Conservation (phyloP, 192 early-diverging fungal genomes). For the Geosiphon pyriformis region DNA sequence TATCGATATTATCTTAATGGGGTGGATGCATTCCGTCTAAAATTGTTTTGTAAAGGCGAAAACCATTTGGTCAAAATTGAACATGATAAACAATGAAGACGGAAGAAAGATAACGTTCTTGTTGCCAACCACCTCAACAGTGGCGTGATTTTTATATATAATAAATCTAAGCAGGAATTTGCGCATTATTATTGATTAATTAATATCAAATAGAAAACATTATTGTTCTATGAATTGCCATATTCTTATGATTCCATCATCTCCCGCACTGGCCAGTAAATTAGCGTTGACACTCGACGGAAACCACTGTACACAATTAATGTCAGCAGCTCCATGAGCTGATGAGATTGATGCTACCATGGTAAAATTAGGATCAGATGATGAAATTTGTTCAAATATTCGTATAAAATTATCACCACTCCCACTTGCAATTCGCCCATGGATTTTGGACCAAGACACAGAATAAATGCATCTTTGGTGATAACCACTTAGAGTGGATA, state of each 20-base stretch:
- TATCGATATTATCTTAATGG: slow-evolving; percentile 92
- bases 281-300: slow-evolving; percentile 54
- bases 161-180: no score
- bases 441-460: slow-evolving; percentile 80
- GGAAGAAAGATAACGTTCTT: no score
- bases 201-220: no score
- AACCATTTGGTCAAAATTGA: background rate
- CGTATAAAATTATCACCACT: slow-evolving; percentile 79
- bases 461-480: slow-evolving; percentile 88
- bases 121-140: no score
- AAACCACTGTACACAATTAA: slow-evolving; percentile 89
- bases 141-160: no score
- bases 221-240: no score
- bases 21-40: slow-evolving; percentile 82
- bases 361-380: background rate
- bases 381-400: slow-evolving; percentile 47
- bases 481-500: slow-evolving; percentile 58
- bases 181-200: no score
- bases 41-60: slow-evolving; percentile 54
- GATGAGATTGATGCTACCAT: slow-evolving; percentile 41
- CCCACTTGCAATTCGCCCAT: slow-evolving; percentile 71
- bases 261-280: slow-evolving; percentile 83
- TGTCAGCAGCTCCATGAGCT: slow-evolving; percentile 82
- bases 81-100: no score
- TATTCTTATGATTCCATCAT: slow-evolving; percentile 81